These are phyloP conservation scores for Saccharata proteae DNA, from an alignment of 2,329 filamentous ascomycete species.

Conservation along the genomic window DNA sequence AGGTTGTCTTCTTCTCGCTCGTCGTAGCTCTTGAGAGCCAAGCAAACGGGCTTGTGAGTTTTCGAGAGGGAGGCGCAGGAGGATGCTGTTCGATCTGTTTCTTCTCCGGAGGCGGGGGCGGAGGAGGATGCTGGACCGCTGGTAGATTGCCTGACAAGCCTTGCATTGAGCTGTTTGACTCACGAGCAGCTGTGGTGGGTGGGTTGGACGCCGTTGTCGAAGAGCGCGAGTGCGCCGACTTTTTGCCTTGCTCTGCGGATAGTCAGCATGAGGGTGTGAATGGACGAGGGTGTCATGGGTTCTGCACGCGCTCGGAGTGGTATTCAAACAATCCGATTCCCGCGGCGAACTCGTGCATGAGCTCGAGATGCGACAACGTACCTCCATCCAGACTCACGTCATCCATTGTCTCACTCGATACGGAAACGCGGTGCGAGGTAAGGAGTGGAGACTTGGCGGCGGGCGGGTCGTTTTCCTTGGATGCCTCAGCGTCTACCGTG, in stretches of 20 bases:
- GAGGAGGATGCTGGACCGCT: constrained; percentile 40
- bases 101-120: constrained; percentile 23
- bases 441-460: constrained; percentile 12
- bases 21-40: constrained; percentile 68
- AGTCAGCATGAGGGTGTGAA: constrained; percentile 3
- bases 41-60: constrained; percentile 71
- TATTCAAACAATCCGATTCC: no score
- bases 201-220: constrained; percentile 4
- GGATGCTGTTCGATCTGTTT: constrained; percentile 17
- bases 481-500: constrained; percentile 12
- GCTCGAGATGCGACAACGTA: constrained; percentile 24
- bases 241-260: constrained; percentile 7
- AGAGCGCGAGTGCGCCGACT: constrained; percentile 6
- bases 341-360: not conserved
- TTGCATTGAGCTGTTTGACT: constrained; percentile 32
- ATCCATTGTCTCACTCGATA: constrained; percentile 40
- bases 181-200: constrained; percentile 4
- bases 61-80: constrained; percentile 30
- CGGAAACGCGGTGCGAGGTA: constrained; percentile 3
- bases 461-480: constrained; percentile 1
- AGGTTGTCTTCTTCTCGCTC: constrained; percentile 41
- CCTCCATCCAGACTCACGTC: constrained; percentile 53
- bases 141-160: constrained; percentile 63
- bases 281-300: not conserved
- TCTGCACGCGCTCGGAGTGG: constrained; percentile 1